Conservation (phyloP, 2,329 filamentous ascomycete species). For the Neofusicoccum ribis region DNA sequence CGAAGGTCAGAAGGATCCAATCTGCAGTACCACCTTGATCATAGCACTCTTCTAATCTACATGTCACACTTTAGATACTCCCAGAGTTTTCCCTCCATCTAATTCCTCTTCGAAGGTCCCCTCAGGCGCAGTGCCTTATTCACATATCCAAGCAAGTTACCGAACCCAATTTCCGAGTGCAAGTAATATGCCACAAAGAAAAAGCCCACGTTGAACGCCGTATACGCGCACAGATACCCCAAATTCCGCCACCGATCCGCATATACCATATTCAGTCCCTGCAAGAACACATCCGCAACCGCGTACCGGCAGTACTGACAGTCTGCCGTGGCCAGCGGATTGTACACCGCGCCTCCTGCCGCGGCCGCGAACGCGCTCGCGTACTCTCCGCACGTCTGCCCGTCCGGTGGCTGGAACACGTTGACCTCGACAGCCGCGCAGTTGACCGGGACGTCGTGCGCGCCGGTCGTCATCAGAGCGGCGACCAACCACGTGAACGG, state of each 20-base stretch:
- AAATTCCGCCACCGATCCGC: slow-evolving; percentile 49
- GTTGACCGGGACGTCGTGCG: slow-evolving; percentile 49
- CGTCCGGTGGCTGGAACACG: slow-evolving; percentile 42
- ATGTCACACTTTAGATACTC: too few relatives aligned
- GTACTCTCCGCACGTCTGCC: slow-evolving; percentile 47
- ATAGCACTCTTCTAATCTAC: too few relatives aligned
- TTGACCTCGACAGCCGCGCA: slow-evolving; percentile 48
- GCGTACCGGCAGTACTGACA: slow-evolving; percentile 54
- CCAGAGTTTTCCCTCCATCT: too few relatives aligned
- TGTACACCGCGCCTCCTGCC: slow-evolving; percentile 45
- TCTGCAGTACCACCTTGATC: too few relatives aligned
- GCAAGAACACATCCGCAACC: slow-evolving; percentile 83
- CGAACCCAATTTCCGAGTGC: background rate
- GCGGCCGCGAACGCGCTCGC: slow-evolving; percentile 41
- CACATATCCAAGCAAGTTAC: background rate
- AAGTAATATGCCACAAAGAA: slow-evolving; percentile 45
- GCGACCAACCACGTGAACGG: slow-evolving; percentile 65
- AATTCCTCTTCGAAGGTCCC: too few relatives aligned
- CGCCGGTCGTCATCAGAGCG: slow-evolving; percentile 41
- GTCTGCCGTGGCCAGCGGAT: slow-evolving; percentile 44
- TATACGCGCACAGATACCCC: slow-evolving; percentile 49
- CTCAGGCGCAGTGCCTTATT: too few relatives aligned
- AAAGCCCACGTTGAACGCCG: slow-evolving; percentile 47
- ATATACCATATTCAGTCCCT: slow-evolving; percentile 64
- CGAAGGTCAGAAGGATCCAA: too few relatives aligned